A percentile compares a stretch with the other conserved stretches of the same genome.
phyloP scores from a whole-genome alignment of 345 rosid species.

The Stellera chamaejasme region DNA sequence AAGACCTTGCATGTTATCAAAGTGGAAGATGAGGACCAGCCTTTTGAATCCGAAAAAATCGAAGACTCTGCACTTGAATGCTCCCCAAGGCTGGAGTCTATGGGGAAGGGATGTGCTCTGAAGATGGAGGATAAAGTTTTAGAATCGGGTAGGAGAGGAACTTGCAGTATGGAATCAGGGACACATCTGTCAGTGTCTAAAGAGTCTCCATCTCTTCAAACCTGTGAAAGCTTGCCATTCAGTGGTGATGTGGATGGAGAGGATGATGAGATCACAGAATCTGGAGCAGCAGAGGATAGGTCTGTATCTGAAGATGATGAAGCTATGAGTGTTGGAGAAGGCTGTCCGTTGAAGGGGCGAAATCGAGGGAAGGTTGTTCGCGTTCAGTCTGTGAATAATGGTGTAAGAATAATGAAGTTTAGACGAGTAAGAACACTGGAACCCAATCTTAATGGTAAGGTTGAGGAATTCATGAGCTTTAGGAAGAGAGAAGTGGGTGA shows the following conservation, averaged over 20 bases:
- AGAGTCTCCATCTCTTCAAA: slow-evolving; percentile 13
- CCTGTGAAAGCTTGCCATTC: slow-evolving; percentile 19
- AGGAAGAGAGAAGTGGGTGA: slow-evolving; percentile 35
- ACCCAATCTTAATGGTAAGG: slow-evolving; percentile 26
- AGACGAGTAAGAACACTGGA: slow-evolving; percentile 41
- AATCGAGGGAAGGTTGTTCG: slow-evolving; percentile 60
- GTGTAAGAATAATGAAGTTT: slow-evolving; percentile 60
- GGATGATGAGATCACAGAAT: slow-evolving; percentile 23
- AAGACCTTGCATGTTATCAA: slow-evolving; percentile 61
- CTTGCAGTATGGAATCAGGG: slow-evolving; percentile 25
- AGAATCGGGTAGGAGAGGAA: slow-evolving; percentile 36
- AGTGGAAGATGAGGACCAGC: slow-evolving; percentile 35
- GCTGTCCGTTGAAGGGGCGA: slow-evolving; percentile 16
- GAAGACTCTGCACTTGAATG: slow-evolving; percentile 31
- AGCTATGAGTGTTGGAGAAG: slow-evolving; percentile 17
- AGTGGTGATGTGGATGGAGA: slow-evolving; percentile 31
- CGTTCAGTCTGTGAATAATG: slow-evolving; percentile 34
- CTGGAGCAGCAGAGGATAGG: slow-evolving; percentile 37
- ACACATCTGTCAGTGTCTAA: slow-evolving; percentile 18
- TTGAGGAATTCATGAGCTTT: slow-evolving; percentile 27
- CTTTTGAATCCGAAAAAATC: slow-evolving; percentile 34
- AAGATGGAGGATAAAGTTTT: slow-evolving; percentile 36
- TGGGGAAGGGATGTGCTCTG: slow-evolving; percentile 56
- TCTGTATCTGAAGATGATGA: slow-evolving; percentile 30
- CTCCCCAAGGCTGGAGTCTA: slow-evolving; percentile 24